Conservation (phyloP, 345 rosid species). For the Populus alba region DNA sequence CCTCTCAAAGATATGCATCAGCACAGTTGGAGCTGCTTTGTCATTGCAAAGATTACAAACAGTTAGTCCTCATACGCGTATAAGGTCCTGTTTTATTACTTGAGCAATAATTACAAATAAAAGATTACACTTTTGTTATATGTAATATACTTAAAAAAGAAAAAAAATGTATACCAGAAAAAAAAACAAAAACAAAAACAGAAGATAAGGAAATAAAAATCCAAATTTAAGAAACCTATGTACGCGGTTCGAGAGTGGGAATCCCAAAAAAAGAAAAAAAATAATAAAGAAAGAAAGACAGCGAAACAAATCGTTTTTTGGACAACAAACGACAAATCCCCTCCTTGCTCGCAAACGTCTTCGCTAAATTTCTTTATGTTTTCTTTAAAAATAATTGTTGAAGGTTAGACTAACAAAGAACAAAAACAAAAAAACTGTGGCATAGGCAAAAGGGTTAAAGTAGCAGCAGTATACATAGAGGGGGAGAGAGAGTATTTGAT, state of each 20-base stretch:
- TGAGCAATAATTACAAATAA: too few relatives aligned
- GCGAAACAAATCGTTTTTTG: slow-evolving; percentile 8
- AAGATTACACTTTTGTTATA: too few relatives aligned
- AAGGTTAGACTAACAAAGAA: background rate
- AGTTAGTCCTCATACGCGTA: too few relatives aligned
- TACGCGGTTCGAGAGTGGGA: slow-evolving; percentile 11
- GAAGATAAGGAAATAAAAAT: too few relatives aligned
- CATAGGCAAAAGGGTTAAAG: slow-evolving; percentile 2
- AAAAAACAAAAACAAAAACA: background rate
- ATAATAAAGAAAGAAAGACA: background rate
- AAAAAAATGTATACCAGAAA: background rate
- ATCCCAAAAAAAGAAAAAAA: slow-evolving; percentile 11
- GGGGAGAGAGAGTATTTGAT: background rate
- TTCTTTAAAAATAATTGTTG: slow-evolving; percentile 2
- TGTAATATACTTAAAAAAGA: background rate
- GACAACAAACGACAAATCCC: background rate
- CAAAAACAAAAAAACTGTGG: background rate
- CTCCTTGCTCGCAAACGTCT: slow-evolving; percentile 10
- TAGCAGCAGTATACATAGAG: background rate
- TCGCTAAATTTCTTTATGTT: background rate
- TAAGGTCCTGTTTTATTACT: too few relatives aligned
- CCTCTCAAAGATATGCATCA: too few relatives aligned
- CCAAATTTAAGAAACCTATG: background rate
- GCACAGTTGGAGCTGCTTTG: too few relatives aligned
- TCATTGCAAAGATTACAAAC: too few relatives aligned